Evolutionary conservation across 1,139 yeast species (phyloP).

Genomic region (Wickerhamomyces sp.): DNA sequence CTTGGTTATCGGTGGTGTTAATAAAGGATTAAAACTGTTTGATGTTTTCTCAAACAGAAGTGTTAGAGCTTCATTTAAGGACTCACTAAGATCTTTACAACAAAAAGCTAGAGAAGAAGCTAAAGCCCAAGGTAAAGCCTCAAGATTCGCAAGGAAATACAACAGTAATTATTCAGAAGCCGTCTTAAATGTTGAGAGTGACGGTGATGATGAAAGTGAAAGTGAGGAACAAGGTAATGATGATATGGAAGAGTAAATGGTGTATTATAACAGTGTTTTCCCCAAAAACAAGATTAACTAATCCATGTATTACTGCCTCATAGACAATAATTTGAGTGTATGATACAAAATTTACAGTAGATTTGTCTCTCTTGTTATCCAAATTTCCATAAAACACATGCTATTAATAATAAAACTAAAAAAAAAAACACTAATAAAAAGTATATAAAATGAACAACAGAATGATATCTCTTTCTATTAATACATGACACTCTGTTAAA

Average conservation of each 20-base stretch:
- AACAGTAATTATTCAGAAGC: slow-evolving; percentile 43
- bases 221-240: slow-evolving; percentile 33
- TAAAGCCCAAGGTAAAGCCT: slow-evolving; percentile 47
- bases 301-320: neutral
- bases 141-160: slow-evolving; percentile 70
- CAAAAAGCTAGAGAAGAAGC: slow-evolving; percentile 55
- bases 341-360: neutral
- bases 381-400: neutral
- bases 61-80: slow-evolving; percentile 65
- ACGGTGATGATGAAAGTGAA: slow-evolving; percentile 53
- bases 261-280: no score
- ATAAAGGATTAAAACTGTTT: slow-evolving; percentile 85
- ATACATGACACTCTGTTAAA: neutral
- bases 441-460: neutral
- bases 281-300: no score
- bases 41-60: slow-evolving; percentile 80
- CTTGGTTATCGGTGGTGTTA: slow-evolving; percentile 83
- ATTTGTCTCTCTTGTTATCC: neutral
- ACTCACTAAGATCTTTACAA: slow-evolving; percentile 52
- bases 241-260: slow-evolving; percentile 13
- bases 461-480: neutral
- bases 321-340: neutral
- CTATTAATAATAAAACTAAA: neutral
- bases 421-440: neutral
- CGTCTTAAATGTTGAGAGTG: slow-evolving; percentile 56